A percentile compares a stretch with the other conserved stretches of the same genome.
phyloP scores from a whole-genome alignment of 345 rosid genomes.

The Bruguiera sexangula region DNA sequence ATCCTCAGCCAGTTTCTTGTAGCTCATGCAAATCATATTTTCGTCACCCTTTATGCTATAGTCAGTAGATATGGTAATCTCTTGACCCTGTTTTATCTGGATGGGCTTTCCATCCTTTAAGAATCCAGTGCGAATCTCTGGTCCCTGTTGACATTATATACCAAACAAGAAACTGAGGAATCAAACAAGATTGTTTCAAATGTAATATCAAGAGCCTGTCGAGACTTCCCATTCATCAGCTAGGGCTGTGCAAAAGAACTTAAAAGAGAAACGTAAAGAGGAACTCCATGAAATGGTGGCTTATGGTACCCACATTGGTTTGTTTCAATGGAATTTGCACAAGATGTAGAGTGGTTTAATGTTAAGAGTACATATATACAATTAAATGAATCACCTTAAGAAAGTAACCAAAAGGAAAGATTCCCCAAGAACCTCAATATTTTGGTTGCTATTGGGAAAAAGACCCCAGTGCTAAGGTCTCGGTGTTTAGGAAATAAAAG shows the following conservation, averaged over 20 bases:
- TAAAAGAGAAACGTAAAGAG: background rate
- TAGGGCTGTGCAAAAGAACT: too few species aligned
- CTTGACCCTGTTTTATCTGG: slow-evolving; percentile 47
- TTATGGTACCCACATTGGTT: background rate
- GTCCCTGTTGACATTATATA: slow-evolving; percentile 13
- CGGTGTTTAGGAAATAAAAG: too few species aligned
- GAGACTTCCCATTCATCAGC: too few species aligned
- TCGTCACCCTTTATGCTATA: slow-evolving; percentile 74
- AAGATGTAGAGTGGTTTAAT: background rate
- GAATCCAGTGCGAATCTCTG: slow-evolving; percentile 28
- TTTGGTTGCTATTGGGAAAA: too few species aligned
- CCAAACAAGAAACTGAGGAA: background rate
- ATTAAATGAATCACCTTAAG: too few species aligned
- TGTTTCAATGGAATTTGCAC: background rate
- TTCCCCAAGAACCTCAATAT: too few species aligned
- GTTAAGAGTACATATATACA: too few species aligned
- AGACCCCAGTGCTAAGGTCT: too few species aligned
- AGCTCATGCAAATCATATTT: slow-evolving; percentile 79
- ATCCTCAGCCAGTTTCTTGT: slow-evolving; percentile 77
- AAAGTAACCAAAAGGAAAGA: too few species aligned
- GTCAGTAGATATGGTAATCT: slow-evolving; percentile 78
- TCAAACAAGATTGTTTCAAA: background rate
- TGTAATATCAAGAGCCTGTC: background rate
- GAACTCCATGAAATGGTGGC: background rate
- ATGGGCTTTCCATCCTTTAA: slow-evolving; percentile 23